Conservation (phyloP, 2,329 filamentous ascomycete species). For the Ophiostoma sp. region DNA sequence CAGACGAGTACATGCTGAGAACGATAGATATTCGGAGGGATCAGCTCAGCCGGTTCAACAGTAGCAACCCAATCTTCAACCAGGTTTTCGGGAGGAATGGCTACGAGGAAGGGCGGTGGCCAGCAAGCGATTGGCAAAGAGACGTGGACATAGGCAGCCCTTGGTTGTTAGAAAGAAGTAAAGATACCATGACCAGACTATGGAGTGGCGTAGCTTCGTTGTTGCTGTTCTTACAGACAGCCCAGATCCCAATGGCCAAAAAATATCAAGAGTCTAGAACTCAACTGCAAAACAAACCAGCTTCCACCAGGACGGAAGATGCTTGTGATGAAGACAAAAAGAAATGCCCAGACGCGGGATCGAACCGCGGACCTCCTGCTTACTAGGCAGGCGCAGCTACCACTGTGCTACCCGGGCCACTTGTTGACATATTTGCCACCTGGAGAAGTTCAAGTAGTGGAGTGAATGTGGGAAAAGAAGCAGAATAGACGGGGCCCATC, state of each 20-base stretch:
- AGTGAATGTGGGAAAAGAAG: background rate
- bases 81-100: background rate
- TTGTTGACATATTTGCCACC: background rate
- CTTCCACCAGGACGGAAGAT: background rate
- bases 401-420: constrained; percentile 15
- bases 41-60: background rate
- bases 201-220: too few species aligned
- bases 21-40: background rate
- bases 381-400: constrained; percentile 16
- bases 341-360: constrained; percentile 13
- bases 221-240: too few species aligned
- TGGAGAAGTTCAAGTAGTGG: background rate
- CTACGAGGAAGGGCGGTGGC: background rate
- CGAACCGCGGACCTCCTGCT: constrained; percentile 15
- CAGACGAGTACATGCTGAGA: background rate
- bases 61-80: background rate
- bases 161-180: too few species aligned
- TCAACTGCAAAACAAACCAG: background rate
- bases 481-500: background rate
- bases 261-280: too few species aligned
- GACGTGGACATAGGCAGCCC: background rate
- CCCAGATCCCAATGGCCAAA: too few species aligned
- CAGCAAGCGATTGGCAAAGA: background rate
- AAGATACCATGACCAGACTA: too few species aligned
- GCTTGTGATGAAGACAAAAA: background rate